Evolutionary conservation across 2,329 filamentous ascomycete species (phyloP).

Genomic region (Alternaria viburni): DNA sequence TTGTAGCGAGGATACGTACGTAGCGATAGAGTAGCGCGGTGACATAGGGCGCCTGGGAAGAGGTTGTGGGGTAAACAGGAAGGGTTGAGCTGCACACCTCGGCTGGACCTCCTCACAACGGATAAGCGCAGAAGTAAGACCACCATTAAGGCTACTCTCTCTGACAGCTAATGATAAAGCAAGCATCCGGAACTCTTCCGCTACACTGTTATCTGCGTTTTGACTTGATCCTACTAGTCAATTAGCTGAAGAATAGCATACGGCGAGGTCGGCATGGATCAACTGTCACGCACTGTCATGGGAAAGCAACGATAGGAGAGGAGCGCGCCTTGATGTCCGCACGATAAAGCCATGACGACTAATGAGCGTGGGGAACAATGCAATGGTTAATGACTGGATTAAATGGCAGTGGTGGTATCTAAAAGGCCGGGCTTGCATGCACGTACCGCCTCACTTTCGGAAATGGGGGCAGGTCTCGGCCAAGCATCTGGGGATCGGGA

Average conservation of each 20-base stretch:
- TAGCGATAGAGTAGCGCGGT: slow-evolving; percentile 9
- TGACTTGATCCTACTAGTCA: slow-evolving; percentile 3
- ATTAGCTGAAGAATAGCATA: slow-evolving; percentile 8
- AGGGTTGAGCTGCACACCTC: slow-evolving; percentile 25
- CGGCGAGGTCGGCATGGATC: slow-evolving; percentile 13
- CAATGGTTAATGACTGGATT: slow-evolving; percentile 30
- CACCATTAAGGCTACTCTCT: not conserved
- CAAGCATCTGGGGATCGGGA: slow-evolving; percentile 1
- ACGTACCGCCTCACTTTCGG: slow-evolving; percentile 30
- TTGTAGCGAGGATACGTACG: slow-evolving; percentile 5
- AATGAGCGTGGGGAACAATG: slow-evolving; percentile 29
- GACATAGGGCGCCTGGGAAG: slow-evolving; percentile 21
- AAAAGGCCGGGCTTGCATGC: slow-evolving; percentile 27
- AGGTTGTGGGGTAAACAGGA: slow-evolving; percentile 36
- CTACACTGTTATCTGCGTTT: slow-evolving; percentile 1
- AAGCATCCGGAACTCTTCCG: not conserved
- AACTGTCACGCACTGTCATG: slow-evolving; percentile 18
- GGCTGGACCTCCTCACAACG: slow-evolving; percentile 37
- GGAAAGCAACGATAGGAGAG: slow-evolving; percentile 30
- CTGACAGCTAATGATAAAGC: not conserved
- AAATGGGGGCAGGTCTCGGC: slow-evolving; percentile 20
- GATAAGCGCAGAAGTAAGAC: slow-evolving; percentile 14
- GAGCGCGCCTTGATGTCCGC: slow-evolving; percentile 15
- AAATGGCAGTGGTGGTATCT: slow-evolving; percentile 36
- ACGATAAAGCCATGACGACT: slow-evolving; percentile 34